phyloP scores from a whole-genome alignment of 352 stramenopile genomes.

The Thalassiosira mediterranea region DNA sequence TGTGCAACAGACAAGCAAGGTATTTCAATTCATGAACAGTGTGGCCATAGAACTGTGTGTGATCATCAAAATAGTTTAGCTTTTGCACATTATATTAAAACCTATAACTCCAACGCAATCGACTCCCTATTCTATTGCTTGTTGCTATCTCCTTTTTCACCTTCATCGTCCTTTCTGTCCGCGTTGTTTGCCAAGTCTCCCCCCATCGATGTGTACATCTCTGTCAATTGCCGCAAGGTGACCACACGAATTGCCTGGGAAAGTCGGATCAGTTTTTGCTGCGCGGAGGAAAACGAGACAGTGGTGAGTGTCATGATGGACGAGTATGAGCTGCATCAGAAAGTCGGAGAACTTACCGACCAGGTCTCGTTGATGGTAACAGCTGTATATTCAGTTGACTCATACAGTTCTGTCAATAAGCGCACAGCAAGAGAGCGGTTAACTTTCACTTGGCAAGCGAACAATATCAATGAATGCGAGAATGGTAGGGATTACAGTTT shows the following conservation, averaged over 20 bases:
- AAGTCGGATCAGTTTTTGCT: conserved; percentile 50
- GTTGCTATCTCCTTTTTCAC: too few relatives aligned
- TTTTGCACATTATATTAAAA: too few relatives aligned
- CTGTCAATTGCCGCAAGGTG: conserved; percentile 11
- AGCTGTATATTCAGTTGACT: conserved; percentile 82
- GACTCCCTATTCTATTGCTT: too few relatives aligned
- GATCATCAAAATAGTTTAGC: too few relatives aligned
- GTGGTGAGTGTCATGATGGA: not conserved
- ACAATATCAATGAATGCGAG: conserved; percentile 5
- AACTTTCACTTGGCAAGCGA: not conserved
- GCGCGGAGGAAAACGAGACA: not conserved
- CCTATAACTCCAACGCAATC: too few relatives aligned
- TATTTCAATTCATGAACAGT: too few relatives aligned
- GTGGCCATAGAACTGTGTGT: too few relatives aligned
- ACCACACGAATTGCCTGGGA: conserved; percentile 38
- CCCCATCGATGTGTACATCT: conserved; percentile 36
- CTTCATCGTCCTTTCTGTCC: conserved; percentile 13
- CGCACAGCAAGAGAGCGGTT: not conserved
- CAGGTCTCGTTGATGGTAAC: conserved; percentile 80
- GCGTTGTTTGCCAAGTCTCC: conserved; percentile 12
- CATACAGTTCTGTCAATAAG: conserved; percentile 65
- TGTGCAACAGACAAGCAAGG: too few relatives aligned
- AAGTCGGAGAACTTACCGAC: conserved; percentile 23
- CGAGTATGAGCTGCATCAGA: not conserved
- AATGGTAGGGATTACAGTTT: not conserved